Base-by-base conservation (phyloP, 805 yeast genomes). In the Debaryomyces prosopidis region DNA sequence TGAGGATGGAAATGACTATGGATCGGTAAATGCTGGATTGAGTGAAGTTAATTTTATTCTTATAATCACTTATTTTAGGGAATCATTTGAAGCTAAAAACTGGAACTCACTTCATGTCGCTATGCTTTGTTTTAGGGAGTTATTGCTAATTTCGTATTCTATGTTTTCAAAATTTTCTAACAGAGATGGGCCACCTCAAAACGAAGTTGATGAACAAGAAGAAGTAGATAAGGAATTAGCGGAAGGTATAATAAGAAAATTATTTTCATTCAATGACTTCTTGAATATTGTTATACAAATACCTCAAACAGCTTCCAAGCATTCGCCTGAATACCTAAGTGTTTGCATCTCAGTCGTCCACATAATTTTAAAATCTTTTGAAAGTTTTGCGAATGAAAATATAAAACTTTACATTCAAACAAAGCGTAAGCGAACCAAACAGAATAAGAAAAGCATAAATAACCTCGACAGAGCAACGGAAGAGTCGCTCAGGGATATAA, bases 91-190 rank as follows among this genome's bases (percentile, higher is more conserved):
- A 10, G 51, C 59, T 12, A 76, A 71, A 41, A 74, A 79, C 45
- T 82, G 82, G 73, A 79, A 80, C 42, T 72, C 87, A 2, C 76
- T 84, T 3, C 89, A 86, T 51, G 88, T 90, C 1, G 78, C 84
- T 2, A 78, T 87, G 77, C 71, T 80, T 34, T 78, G 87, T 44
- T 81, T 87, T 59, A 76, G 77, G 19, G 87, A 87, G 49, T 62
- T 90, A 30, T 64, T 92, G 4, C 55, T 75, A 16, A 69, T 77
- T 9, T 66, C 76, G 7, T 62, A 75, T 53, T 52, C 76, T 35
- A 73, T 83, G 63, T 69, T 75, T 12, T 53, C 59, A 5, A 42
- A 35, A 18, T 44, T 51, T 5, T 40, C 52, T 10, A 45, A 23
- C 26, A 23, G 26, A 10, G 26, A 10, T n/a, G n/a, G n/a, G n/a